Evolutionary conservation across 345 rosid species (phyloP).

Genomic region (Heritiera littoralis): DNA sequence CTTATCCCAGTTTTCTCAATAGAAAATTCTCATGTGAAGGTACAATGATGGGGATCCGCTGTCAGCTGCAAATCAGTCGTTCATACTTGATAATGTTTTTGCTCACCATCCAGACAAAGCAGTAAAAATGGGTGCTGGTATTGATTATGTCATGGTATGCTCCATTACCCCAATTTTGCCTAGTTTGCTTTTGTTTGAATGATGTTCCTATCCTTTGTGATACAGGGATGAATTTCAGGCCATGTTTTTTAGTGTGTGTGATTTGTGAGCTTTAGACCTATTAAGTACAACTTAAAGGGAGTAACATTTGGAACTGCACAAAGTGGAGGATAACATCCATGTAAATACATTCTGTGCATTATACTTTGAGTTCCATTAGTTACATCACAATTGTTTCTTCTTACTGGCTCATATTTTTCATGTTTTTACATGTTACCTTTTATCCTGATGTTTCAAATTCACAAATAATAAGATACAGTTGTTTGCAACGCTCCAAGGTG

Average conservation of each 20-base stretch:
- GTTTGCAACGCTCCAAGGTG: not conserved
- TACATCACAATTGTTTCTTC: not conserved
- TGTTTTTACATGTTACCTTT: not conserved
- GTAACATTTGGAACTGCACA: not conserved
- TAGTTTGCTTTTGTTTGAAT: not conserved
- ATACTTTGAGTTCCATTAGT: constrained; percentile 6
- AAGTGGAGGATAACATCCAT: not conserved
- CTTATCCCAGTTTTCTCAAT: constrained; percentile 19
- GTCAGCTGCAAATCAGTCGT: constrained; percentile 64
- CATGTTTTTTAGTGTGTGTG: not conserved
- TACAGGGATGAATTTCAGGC: not conserved
- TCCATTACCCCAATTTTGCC: not conserved
- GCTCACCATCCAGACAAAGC: constrained; percentile 79
- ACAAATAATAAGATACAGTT: not conserved
- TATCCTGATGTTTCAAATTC: not conserved
- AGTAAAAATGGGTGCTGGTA: constrained; percentile 67
- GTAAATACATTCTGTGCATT: not conserved
- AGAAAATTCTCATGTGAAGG: constrained; percentile 44
- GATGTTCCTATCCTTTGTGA: constrained; percentile 1
- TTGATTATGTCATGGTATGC: constrained; percentile 75
- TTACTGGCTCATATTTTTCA: too few relatives aligned
- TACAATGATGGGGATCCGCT: constrained; percentile 79
- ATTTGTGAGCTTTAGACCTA: not conserved
- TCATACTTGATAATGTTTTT: constrained; percentile 60
- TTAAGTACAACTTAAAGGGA: not conserved